Evolutionary conservation across 345 rosid species (phyloP), one percentile per base, ranked within the genome.

Genomic region (Sonneratia caseolaris): DNA sequence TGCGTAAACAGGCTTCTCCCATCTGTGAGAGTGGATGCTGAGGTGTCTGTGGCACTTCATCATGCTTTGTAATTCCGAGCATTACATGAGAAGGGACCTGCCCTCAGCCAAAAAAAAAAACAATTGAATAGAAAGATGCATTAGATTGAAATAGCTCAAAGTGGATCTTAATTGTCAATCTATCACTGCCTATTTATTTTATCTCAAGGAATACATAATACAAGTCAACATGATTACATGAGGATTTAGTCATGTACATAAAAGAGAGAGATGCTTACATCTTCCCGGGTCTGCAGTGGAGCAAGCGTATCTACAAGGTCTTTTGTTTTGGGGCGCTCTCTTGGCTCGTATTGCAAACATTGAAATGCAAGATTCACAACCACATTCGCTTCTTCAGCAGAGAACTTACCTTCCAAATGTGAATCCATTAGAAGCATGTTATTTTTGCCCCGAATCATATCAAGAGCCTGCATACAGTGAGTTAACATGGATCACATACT

Each of bases 1-100:
- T 85, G 77, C 97, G 84, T 56, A 91, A 91, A 80, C 98, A 96
- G 68, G 99, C 98, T 76, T 89, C 99, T 1, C 97, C 99, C 89
- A 92, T 83, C 43, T 90, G 83, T 35, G 98, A 89, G 74, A 86
- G 95, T 66, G 88, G 98, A 37, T 84, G 88, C 56, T 78, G 94
- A 35, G 86, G 94, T 10, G 97, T 85, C 71, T 89, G 74, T 24
- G 90, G 92, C n/a, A 90, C 86, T 75, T 89, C 94, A 71, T 85
- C 94, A 0, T 83, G 87, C 79, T 88, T 96, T 64, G 86, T 76
- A 73, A 84, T 85, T 73, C 88, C 92, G 75, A 92, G 98, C 95
- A 92, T 91, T 72, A 91, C 90, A 81, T 81, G 78, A 16, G 99
- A 92, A 15, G 93, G 92, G 72, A 91, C 96, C 99, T 96, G 83